Conservation (phyloP, 208 protist genomes). For the Crithidia acanthocephali region DNA sequence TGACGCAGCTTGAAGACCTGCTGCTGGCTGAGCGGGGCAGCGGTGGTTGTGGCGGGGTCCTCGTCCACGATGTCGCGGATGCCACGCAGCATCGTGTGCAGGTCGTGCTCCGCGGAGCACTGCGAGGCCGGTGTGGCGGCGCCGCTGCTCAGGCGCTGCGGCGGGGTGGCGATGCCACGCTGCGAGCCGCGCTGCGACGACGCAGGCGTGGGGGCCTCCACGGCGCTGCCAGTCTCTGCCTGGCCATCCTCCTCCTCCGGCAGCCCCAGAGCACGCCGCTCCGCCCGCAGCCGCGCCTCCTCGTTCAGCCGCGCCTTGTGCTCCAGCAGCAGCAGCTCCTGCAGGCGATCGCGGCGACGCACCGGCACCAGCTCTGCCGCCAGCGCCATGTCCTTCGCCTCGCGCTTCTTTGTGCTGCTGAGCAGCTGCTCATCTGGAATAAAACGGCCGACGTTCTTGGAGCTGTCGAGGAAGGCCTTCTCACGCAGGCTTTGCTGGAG, state of each 20-base stretch:
- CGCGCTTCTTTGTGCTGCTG: constrained; percentile 70
- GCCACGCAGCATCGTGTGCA: constrained; percentile 49
- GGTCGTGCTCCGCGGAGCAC: constrained; percentile 73
- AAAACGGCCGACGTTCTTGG: constrained; percentile 73
- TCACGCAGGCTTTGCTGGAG: constrained; percentile 60
- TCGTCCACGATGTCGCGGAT: constrained; percentile 67
- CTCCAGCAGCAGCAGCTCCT: constrained; percentile 89
- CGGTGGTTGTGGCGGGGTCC: constrained; percentile 16
- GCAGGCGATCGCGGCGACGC: constrained; percentile 85
- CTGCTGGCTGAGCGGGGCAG: constrained; percentile 44
- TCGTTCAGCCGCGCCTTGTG: constrained; percentile 71
- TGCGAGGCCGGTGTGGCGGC: constrained; percentile 38
- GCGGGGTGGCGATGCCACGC: constrained; percentile 34
- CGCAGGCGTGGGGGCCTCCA: constrained; percentile 26
- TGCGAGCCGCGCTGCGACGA: constrained; percentile 28
- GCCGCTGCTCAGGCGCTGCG: constrained; percentile 39
- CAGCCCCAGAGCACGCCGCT: constrained; percentile 61
- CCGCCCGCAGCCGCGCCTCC: constrained; percentile 58
- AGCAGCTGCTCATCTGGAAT: constrained; percentile 84
- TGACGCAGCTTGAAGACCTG: constrained; percentile 63
- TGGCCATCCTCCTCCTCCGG: constrained; percentile 37
- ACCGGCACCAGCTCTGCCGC: constrained; percentile 69
- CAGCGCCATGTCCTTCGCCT: constrained; percentile 64
- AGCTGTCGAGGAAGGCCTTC: constrained; percentile 63
- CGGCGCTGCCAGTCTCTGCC: constrained; percentile 13